Evolutionary conservation across 805 yeast genomes (phyloP).

Genomic region (Naumovozyma castellii): DNA sequence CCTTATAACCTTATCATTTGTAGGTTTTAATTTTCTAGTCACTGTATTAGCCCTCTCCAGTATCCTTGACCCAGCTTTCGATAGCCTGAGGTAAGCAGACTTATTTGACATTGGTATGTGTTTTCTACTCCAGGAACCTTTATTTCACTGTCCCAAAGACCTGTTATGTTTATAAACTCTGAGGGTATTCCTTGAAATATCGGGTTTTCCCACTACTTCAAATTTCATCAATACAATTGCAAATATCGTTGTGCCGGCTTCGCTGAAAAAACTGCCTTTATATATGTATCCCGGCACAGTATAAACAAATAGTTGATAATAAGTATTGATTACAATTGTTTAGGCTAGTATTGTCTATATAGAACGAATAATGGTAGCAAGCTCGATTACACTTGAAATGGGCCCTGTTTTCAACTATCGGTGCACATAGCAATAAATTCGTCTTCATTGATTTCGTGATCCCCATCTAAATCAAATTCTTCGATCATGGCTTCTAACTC

Average conservation of each 20-base stretch:
- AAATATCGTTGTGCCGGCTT: neutral
- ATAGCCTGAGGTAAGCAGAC: conserved; percentile 15
- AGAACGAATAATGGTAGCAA: neutral
- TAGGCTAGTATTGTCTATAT: neutral
- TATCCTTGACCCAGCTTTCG: conserved; percentile 33
- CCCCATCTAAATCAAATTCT: conserved; percentile 23
- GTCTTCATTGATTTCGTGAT: conserved; percentile 79
- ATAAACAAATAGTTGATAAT: neutral
- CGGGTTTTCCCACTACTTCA: neutral
- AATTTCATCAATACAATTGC: too few relatives aligned
- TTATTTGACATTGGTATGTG: neutral
- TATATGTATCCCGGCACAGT: neutral
- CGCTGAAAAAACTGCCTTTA: neutral
- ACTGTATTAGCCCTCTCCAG: conserved; percentile 25
- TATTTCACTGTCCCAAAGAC: too few relatives aligned
- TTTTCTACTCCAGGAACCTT: too few relatives aligned
- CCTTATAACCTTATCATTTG: conserved; percentile 24
- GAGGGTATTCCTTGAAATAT: neutral
- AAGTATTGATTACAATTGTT: neutral
- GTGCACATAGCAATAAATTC: conserved; percentile 79
- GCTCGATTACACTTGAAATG: neutral
- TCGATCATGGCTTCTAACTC: conserved; percentile 87
- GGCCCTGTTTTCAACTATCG: conserved; percentile 31
- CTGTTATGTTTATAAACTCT: too few relatives aligned
- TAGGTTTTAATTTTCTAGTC: conserved; percentile 25